Conservation (phyloP, 2,329 filamentous ascomycete genomes). For the Aphanocladium album region DNA sequence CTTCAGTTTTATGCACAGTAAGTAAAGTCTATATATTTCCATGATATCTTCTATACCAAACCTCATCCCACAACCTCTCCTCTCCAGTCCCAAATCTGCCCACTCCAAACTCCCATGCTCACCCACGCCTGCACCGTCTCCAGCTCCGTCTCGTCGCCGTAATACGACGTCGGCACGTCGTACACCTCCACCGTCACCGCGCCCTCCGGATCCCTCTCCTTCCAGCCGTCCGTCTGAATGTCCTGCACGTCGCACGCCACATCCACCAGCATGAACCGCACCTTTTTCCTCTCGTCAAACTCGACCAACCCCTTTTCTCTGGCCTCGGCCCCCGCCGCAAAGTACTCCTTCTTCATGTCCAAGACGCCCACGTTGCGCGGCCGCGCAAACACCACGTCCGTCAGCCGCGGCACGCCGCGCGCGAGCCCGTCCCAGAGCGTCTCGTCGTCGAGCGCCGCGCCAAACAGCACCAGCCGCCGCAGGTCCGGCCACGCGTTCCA, state of each 20-base stretch:
- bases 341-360: conserved; percentile 39
- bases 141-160: conserved; percentile 31
- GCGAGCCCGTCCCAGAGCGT: conserved; percentile 36
- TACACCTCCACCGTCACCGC: conserved; percentile 35
- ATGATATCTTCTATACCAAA: neutral
- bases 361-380: conserved; percentile 26
- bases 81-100: conserved; percentile 34
- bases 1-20: too few relatives aligned
- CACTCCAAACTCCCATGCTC: conserved; percentile 34
- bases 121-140: conserved; percentile 37
- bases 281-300: neutral
- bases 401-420: conserved; percentile 29
- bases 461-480: conserved; percentile 38
- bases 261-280: conserved; percentile 28
- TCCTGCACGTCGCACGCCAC: conserved; percentile 20
- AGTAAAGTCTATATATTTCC: neutral
- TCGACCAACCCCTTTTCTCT: conserved; percentile 18
- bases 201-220: conserved; percentile 30
- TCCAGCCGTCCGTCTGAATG: conserved; percentile 27
- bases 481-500: conserved; percentile 42
- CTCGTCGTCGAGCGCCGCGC: conserved; percentile 31
- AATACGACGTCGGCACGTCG: conserved; percentile 35
- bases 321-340: conserved; percentile 25
- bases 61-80: conserved; percentile 17
- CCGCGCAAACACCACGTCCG: conserved; percentile 38